These are phyloP conservation scores for Rhododendron vialii DNA, from an alignment of 148 eudicot species.

Conservation along the genomic window DNA sequence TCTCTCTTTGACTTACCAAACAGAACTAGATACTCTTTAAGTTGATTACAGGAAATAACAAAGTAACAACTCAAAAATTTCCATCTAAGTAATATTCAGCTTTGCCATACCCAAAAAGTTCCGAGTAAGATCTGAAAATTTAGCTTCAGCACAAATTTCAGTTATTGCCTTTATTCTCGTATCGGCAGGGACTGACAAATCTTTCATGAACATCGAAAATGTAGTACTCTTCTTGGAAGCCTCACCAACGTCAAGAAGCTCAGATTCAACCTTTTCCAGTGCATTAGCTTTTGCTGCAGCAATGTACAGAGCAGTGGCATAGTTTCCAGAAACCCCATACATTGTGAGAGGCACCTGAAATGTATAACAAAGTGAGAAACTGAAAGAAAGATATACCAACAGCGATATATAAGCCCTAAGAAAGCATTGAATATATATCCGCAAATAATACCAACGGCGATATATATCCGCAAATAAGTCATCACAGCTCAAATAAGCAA, in stretches of 20 bases:
- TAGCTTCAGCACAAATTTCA: constrained; percentile 58
- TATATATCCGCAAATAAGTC: not conserved
- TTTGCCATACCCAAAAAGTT: constrained; percentile 64
- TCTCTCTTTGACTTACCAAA: not conserved
- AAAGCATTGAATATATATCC: not conserved
- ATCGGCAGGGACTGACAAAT: constrained; percentile 48
- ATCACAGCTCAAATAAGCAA: not conserved
- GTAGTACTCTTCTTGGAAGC: constrained; percentile 54
- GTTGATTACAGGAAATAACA: not conserved
- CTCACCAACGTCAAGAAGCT: constrained; percentile 55
- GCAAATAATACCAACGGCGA: too few species aligned
- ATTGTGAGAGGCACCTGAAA: constrained; percentile 65
- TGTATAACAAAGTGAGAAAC: not conserved
- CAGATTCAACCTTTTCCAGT: constrained; percentile 72
- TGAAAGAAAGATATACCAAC: not conserved
- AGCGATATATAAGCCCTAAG: not conserved
- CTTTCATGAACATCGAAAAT: constrained; percentile 72
- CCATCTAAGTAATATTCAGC: not conserved
- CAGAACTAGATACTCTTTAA: not conserved
- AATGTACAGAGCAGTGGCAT: constrained; percentile 72
- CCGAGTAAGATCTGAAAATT: constrained; percentile 63
- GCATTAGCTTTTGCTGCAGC: constrained; percentile 59
- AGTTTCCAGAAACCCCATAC: constrained; percentile 79
- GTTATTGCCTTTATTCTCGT: constrained; percentile 55
- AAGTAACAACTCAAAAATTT: not conserved